These are phyloP conservation scores for Ajuga reptans DNA, from an alignment of 305 asterid species.

Conservation along the genomic window DNA sequence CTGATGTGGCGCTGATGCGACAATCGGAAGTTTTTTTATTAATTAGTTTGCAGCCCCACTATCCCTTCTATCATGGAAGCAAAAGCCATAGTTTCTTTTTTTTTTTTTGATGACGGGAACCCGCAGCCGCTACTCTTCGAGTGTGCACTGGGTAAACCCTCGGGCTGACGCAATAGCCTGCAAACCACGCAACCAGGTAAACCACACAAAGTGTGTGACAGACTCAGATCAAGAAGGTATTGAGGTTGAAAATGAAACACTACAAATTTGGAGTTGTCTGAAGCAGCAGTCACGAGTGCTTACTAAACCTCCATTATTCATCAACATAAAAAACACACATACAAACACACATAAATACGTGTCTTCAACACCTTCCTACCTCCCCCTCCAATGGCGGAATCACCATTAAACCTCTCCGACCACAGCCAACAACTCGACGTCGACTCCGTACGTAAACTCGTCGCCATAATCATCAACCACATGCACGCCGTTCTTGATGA, in stretches of 20 bases:
- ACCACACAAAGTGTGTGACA: too few relatives aligned
- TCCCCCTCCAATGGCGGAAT: conserved; percentile 38
- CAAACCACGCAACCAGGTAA: too few relatives aligned
- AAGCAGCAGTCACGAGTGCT: conserved; percentile 38
- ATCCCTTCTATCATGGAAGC: conserved; percentile 28
- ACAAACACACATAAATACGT: conserved; percentile 9
- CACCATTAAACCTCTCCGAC: conserved; percentile 24
- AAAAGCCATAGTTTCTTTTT: conserved; percentile 31
- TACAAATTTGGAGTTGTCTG: conserved; percentile 33
- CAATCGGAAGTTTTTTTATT: too few relatives aligned
- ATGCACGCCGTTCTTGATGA: conserved; percentile 35
- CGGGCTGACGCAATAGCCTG: too few relatives aligned
- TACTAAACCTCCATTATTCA: conserved; percentile 20
- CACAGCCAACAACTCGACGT: conserved; percentile 39
- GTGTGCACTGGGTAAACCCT: too few relatives aligned
- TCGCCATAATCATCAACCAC: conserved; percentile 36
- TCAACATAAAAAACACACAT: neutral
- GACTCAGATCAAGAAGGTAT: too few relatives aligned
- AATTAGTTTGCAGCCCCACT: neutral
- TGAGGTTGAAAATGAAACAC: conserved; percentile 6
- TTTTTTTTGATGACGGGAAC: too few relatives aligned
- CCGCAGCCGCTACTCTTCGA: too few relatives aligned
- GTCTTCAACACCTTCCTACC: neutral
- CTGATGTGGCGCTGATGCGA: too few relatives aligned
- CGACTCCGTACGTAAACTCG: conserved; percentile 40